Evolutionary conservation across 495 filamentous ascomycete species (phyloP), one percentile per base, ranked within the genome.

Genomic region (Articulospora tetracladia): DNA sequence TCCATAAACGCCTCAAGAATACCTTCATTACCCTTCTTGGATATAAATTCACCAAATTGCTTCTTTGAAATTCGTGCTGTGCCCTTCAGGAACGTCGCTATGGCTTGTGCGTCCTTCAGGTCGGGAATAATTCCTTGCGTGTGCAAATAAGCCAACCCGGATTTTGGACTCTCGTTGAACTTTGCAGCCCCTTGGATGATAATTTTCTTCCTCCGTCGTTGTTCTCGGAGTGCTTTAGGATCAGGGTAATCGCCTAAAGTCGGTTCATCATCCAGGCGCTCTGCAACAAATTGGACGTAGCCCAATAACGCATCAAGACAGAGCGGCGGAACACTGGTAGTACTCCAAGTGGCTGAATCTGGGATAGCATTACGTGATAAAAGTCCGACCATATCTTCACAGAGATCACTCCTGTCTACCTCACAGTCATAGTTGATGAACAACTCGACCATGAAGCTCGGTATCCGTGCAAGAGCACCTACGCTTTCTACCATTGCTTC

Each of bases 401-500:
- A 99, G 2, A 99, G 72, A 72, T 98, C 94, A 34, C 85, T 87
- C 27, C 95, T 86, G 70, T 98, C 90, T 32, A 92, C 86, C 64
- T 97, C 93, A 63, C 93, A 98, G 73, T 99, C 94, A 68, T 99
- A 99, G 74, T 99, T 99, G 73, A 97, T 83, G 65, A 94, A 98
- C 17, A 99, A 80, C 70, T 99, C 94, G 20, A 90, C 86, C 83
- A 98, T 92, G 66, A 92, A 98, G 53, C 85, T 90, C 1, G 94
- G 92, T 73, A 98, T 96, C 25, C 95, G 83, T 28, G 91, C 89
- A 47, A 99, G 78, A 26, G 91, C 89, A 46, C 93, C 92, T 32
- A 99, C 86, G 62, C 89, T 96, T 73, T 99, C 94, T 11, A 99
- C 92, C 94, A 99, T 99, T 27, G 94, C 94, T 72, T 99, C 95